Base-by-base conservation (phyloP, 208 protist genomes). In the Phytomonas francai region DNA sequence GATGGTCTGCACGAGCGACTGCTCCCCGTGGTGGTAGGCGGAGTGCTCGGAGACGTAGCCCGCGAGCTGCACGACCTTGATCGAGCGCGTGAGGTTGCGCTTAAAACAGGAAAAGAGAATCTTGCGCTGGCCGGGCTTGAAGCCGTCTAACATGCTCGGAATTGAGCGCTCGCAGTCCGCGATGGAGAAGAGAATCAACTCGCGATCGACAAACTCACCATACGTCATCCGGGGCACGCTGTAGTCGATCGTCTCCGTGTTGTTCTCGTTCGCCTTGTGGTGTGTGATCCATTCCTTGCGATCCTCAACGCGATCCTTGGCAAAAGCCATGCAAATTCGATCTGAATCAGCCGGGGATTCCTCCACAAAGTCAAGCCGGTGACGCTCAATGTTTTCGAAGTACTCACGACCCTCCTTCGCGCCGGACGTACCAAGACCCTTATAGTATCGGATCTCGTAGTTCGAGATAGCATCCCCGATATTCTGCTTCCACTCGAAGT, bases 11-110 rank as follows among this genome's bases (percentile, higher is more conserved):
- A 89, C 84, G 2, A 99, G 88, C 4, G 85, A 96, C 65, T 84
- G 72, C 83, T 99, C 99, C 51, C 99, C 99, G 80, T 99, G 99
- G 79, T 99, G 99, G 90, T 99, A 99, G 11, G 98, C 98, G 7
- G 96, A 96, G 68, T 99, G 93, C 84, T 99, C 98, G 54, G 98
- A 89, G n/a, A 99, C 98, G 83, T 99, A 99, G 68, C 98, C 99
- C 54, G 97, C 84, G 7, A 99, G 91, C 91, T 99, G 99, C 9
- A 97, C 97, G 14, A 99, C 99, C 81, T 99, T 99, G 70, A 99
- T 96, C 12, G 99, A 97, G n/a, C 93, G 84, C 57, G 78, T 96
- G 3, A 99, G 81, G 59, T 99, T 99, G 58, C 98, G 89, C 87
- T 99, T 99, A 78, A 99, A 99, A 77, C 96, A 99, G n/a, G 84